Conservation (phyloP, 305 asterid species). For the Fraxinus albicans region DNA sequence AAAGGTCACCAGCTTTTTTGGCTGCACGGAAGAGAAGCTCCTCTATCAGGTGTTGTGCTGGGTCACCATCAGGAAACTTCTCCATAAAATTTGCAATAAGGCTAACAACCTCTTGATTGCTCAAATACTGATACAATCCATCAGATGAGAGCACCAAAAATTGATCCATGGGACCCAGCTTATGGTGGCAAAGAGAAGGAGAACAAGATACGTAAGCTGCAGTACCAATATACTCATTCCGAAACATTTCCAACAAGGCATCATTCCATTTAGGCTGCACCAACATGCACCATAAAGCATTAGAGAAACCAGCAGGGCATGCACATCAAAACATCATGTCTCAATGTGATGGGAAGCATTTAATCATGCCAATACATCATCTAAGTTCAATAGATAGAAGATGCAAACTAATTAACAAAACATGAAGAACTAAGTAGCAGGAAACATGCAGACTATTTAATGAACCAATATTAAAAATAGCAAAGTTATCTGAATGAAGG, state of each 20-base stretch:
- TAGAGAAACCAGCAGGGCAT: constrained; percentile 18
- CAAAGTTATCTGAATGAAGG: not conserved
- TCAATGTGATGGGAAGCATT: constrained; percentile 8
- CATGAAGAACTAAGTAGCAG: constrained; percentile 13
- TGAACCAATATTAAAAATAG: constrained; percentile 2
- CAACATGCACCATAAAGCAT: constrained; percentile 37
- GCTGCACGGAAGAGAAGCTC: constrained; percentile 96
- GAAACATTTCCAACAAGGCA: constrained; percentile 83
- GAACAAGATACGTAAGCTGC: constrained; percentile 84
- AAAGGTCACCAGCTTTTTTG: constrained; percentile 82
- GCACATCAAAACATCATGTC: constrained; percentile 16
- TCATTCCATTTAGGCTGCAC: constrained; percentile 87
- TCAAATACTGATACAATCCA: constrained; percentile 94
- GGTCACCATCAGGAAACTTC: constrained; percentile 97
- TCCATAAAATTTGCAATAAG: constrained; percentile 89
- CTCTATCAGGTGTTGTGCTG: constrained; percentile 95
- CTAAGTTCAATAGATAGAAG: constrained; percentile 11
- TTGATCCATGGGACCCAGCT: constrained; percentile 80
- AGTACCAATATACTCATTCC: constrained; percentile 90
- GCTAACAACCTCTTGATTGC: constrained; percentile 89
- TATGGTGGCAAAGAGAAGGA: constrained; percentile 94
- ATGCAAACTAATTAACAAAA: not conserved
- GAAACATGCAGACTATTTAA: not conserved
- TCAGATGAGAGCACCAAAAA: constrained; percentile 96
- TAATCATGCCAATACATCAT: not conserved